Base-by-base conservation (phyloP, 345 rosid species). In the Mercurialis annua region DNA sequence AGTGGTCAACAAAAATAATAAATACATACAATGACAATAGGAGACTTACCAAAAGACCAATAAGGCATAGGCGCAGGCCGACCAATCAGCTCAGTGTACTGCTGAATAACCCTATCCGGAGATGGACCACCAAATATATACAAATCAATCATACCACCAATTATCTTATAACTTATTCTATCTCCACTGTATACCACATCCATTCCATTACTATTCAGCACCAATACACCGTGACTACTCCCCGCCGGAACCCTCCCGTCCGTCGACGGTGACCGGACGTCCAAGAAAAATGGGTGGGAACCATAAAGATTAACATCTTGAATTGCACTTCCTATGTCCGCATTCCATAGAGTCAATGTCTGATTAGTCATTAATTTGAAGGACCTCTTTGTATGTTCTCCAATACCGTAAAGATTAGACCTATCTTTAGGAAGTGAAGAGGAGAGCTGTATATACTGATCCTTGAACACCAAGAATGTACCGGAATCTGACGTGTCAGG, bases 11-110 rank as follows among this genome's bases (percentile, higher is more conserved):
- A 34, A 34, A 34, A 34, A 34, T 9, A 34, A 34, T 4, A 34
- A 34, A 3, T 3, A 40, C 11, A 40, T 40, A 1, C 27, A 20
- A 27, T 11, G 23, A 49, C 10, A 2, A 18, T n/a, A 30, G 21
- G 8, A 30, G 23, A 53, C 73, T 51, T 58, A 87, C 94, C 92
- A 43, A 90, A 83, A n/a, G 94, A 86, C 97, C 97, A 88, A 53
- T 88, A 85, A 14, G 94, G 94, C 94, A 86, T 86, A n/a, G 94
- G 84, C 0, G 97, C 80, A 60, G 92, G 90, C 50, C 86, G 75
- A 54, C 94, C 94, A 1, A 90, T 82, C 26, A 90, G 77, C 70
- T 75, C 77, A 0, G 97, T 90, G 63, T 86, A 90, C 75, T 90
- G 97, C 75, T 83, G 68, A 36, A 88, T 75, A n/a, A 90, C 94